phyloP scores from a whole-genome alignment of 2,329 filamentous ascomycete genomes.

The Cladophialophora chaetospira region DNA sequence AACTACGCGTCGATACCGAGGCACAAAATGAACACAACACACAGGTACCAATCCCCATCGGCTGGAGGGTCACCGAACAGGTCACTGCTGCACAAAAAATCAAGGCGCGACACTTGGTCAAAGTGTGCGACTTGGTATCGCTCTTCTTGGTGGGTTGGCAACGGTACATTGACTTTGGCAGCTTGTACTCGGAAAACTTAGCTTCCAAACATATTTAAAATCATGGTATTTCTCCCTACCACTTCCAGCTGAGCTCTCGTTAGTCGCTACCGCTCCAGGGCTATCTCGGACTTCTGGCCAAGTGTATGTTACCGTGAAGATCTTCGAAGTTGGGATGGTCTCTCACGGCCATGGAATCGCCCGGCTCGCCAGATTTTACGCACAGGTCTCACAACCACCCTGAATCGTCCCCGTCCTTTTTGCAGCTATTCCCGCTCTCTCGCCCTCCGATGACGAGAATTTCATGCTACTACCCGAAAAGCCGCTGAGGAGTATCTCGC shows the following conservation, averaged over 20 bases:
- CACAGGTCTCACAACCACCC: neutral
- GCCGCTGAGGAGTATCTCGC: too few relatives aligned
- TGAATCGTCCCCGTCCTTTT: neutral
- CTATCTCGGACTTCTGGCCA: neutral
- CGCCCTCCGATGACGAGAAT: neutral
- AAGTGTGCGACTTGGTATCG: constrained; percentile 11
- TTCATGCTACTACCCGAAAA: neutral
- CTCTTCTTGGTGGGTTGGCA: neutral
- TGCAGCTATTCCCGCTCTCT: neutral
- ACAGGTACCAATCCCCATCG: neutral
- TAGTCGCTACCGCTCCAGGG: constrained; percentile 5
- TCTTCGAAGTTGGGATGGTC: neutral
- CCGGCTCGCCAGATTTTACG: neutral
- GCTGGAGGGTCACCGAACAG: neutral
- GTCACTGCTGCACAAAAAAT: constrained; percentile 22
- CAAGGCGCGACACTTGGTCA: neutral
- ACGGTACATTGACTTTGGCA: neutral
- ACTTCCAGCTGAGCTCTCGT: constrained; percentile 9
- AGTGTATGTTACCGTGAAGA: neutral
- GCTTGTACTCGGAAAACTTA: neutral
- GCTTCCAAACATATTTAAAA: constrained; percentile 25
- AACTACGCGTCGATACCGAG: too few relatives aligned
- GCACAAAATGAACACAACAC: too few relatives aligned
- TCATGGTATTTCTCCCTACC: constrained; percentile 14
- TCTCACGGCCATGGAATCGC: neutral